Evolutionary conservation across 2,329 filamentous ascomycete species (phyloP), one percentile per base, ranked within the genome.

Genomic region (Monilinia polystroma): DNA sequence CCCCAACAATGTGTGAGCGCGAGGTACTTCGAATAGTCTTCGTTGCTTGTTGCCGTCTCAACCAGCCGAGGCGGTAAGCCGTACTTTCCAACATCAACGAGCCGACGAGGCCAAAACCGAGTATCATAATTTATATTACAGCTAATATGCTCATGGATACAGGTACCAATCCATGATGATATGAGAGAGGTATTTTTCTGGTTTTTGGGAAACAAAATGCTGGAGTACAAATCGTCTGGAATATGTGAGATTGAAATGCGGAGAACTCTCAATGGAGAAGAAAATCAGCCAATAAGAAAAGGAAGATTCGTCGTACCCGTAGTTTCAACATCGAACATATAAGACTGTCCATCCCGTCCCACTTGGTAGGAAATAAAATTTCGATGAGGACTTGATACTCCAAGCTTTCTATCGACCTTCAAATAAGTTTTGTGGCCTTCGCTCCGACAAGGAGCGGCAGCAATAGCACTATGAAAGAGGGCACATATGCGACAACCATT

Each of bases 111-210:
- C 29, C n/a, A 53, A 53, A 70, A 70, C 11, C 23, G 16, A 0
- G 47, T 51, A 52, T 70, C 68, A 35, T 70, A 71, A 20, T 49
- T 49, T n/a, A 62, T 62, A 16, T 63, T 55, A 20, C 68, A 71
- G 20, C 47, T 63, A 23, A 32, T 12, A 52, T 71, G 68, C 20
- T 52, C 32, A 23, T 68, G 43, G 10, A 43, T 45, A 29, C 70
- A 70, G 45, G 57, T 63, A 18, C 20, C 12, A 16, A 70, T 67
- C 68, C 68, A 71, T 26, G 66, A 67, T 54, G 63, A 52, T n/a
- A 57, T 43, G n/a, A 65, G 57, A 20, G 52, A 57, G 23, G 65
- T 45, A 14, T 55, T 49, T 5, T 26, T 59, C 23, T 66, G 35
- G 32, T 64, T 63, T 51, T 55, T 64, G 7, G 67, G 67, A 52